A percentile compares a stretch with the other conserved stretches of the same genome.
Conservation (phyloP, 2,329 filamentous ascomycete genomes). For the Tolypocladium ovalisporum region DNA sequence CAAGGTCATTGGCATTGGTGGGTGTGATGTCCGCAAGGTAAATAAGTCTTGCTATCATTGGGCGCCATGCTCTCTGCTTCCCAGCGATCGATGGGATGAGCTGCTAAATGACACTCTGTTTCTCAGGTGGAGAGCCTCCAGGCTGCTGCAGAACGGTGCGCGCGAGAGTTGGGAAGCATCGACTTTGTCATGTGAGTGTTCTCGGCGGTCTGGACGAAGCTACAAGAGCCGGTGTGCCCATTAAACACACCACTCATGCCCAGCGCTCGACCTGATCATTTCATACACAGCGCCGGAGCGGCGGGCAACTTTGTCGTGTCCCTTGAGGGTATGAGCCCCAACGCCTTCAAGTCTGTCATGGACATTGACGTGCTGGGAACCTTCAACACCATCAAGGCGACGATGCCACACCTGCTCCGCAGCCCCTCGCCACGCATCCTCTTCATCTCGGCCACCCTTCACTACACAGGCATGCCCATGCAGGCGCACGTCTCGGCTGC, state of each 20-base stretch:
- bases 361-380: constrained; percentile 93
- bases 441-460: constrained; percentile 82
- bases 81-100: neutral
- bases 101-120: neutral
- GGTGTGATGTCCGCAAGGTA: constrained; percentile 65
- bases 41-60: neutral
- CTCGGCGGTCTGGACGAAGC: neutral
- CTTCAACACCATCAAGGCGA: constrained; percentile 91
- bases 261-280: neutral
- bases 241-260: neutral
- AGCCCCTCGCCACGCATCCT: constrained; percentile 76
- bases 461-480: constrained; percentile 76
- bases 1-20: constrained; percentile 78
- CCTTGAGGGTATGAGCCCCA: constrained; percentile 68
- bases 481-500: constrained; percentile 87
- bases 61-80: neutral
- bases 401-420: constrained; percentile 66
- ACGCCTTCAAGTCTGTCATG: constrained; percentile 91
- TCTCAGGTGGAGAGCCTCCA: constrained; percentile 24
- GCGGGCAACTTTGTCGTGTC: constrained; percentile 93
- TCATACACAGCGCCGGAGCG: constrained; percentile 61
- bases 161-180: constrained; percentile 72
- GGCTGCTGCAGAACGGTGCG: constrained; percentile 67
- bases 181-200: constrained; percentile 82
- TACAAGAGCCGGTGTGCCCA: too few species aligned